A percentile compares a stretch with the other conserved stretches of the same genome.
phyloP scores from a whole-genome alignment of 139 green algal genomes.

The Pseudopediastrum boryanum region DNA sequence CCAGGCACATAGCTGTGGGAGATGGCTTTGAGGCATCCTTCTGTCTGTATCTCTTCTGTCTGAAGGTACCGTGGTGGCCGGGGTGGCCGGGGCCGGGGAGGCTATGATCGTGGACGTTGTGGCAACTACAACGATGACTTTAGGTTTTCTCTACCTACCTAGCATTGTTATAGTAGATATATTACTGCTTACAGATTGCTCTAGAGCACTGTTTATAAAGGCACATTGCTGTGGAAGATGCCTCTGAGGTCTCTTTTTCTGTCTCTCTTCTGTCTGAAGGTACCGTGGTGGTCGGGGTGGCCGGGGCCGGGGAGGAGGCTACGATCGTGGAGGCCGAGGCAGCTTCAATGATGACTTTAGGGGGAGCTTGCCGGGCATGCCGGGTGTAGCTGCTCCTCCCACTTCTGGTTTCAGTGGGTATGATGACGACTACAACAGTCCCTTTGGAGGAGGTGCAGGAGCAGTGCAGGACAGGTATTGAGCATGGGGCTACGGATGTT shows the following conservation, averaged over 20 bases:
- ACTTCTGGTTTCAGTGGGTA: not conserved
- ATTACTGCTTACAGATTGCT: no score
- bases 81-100: not conserved
- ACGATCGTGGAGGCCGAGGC: constrained; percentile 14
- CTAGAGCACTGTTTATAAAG: no score
- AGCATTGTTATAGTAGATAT: no score
- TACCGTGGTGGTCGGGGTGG: constrained; percentile 7
- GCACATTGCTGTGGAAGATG: no score
- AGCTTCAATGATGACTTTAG: constrained; percentile 17
- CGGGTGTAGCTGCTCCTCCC: no score
- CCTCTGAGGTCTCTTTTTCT: no score
- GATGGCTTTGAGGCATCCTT: no score
- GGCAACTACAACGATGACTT: constrained; percentile 12
- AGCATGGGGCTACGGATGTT: not conserved
- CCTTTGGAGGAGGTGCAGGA: not conserved
- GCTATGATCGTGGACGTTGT: constrained; percentile 15
- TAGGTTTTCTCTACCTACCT: no score
- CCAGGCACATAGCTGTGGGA: no score
- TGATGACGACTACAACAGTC: constrained; percentile 20
- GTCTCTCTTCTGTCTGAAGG: constrained; percentile 15
- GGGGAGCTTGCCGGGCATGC: no score
- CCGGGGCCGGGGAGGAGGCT: constrained; percentile 9
- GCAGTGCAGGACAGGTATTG: constrained; percentile 32
- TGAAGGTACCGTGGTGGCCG: constrained; percentile 24
- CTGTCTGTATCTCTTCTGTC: no score